phyloP scores from a whole-genome alignment of 2,329 filamentous ascomycete species.

The Fusarium sp. region DNA sequence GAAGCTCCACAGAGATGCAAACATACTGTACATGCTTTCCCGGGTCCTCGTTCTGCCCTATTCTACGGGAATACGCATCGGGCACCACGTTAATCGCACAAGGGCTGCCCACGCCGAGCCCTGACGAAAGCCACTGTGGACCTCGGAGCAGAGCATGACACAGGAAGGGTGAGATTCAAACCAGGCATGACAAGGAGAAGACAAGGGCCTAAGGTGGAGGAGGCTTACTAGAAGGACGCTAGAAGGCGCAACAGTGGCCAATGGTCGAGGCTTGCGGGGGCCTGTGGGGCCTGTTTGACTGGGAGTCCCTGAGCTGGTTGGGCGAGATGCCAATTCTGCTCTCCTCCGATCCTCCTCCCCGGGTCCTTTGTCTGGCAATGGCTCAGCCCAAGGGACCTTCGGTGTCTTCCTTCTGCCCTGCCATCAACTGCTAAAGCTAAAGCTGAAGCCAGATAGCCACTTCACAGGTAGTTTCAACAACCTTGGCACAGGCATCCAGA shows the following conservation, averaged over 20 bases:
- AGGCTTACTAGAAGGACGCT: constrained; percentile 48
- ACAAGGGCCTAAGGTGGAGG: constrained; percentile 17
- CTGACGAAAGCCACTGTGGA: constrained; percentile 22
- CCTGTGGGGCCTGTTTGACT: constrained; percentile 7
- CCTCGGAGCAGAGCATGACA: constrained; percentile 6
- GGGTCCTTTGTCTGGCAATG: background rate
- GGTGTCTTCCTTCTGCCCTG: constrained; percentile 1
- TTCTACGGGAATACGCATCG: constrained; percentile 21
- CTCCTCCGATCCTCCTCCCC: constrained; percentile 1
- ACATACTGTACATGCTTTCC: constrained; percentile 3
- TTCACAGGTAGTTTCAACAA: background rate
- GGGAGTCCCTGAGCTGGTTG: background rate
- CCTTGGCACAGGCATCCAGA: background rate
- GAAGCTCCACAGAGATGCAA: constrained; percentile 21
- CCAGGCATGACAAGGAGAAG: constrained; percentile 16
- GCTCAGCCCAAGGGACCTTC: background rate
- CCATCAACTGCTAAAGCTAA: constrained; percentile 1
- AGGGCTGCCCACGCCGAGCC: constrained; percentile 1
- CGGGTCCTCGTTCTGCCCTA: constrained; percentile 5
- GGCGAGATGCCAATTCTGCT: background rate
- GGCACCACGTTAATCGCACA: constrained; percentile 19
- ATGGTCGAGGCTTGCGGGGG: constrained; percentile 23
- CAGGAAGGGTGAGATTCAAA: constrained; percentile 15
- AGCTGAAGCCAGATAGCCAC: background rate
- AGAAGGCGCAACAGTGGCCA: constrained; percentile 44